Base-by-base conservation (phyloP, 805 yeast genomes). In the Lachancea lanzarotensis region DNA sequence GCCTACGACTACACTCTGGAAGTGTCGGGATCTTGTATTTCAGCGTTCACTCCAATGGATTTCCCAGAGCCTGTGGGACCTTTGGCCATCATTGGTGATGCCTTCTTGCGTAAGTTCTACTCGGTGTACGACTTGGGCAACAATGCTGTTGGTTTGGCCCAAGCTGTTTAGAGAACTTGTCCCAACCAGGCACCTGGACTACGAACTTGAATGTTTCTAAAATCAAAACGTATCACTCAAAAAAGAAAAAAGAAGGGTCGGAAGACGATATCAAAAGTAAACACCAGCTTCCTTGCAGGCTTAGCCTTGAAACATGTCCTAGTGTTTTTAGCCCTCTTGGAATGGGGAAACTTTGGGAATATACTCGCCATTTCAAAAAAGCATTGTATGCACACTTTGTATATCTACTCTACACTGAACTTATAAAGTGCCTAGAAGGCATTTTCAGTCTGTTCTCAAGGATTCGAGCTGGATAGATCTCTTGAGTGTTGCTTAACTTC, bases 21-120 rank as follows among this genome's bases (percentile, higher is more conserved):
- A 69, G 85, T 88, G 34, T 79, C 93, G 48, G 98, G 98, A 35
- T 80, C 95, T 36, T 93, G 98, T 76, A 84, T 91, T 59, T 90
- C 97, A 48, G 95, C 95, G 7, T 86, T 93, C 75, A 89, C 95
- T 34, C 95, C 96, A 57, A 80, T 93, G 91, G 98, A 93, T 65
- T 79, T 93, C 81, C 98, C 98, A 43, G 87, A 82, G 59, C 97
- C 97, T 51, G 83, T 91, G 59, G 98, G 98, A 48, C 97, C 96
- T 55, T 70, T 93, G 70, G 95, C 97, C 47, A 91, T 93, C 60
- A 72, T 93, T 56, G 98, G 98, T 64, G 98, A 93, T 64, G 91
- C 98, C 13, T 93, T 93, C 83, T 79, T 93, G 71, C 87, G 98
- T 75, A 84, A 75, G 64, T 91, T 81, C 75, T 93, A 93, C 76